These are phyloP conservation scores for Ceratocystis cubensis DNA, from an alignment of 2,329 filamentous ascomycete species.

Conservation along the genomic window DNA sequence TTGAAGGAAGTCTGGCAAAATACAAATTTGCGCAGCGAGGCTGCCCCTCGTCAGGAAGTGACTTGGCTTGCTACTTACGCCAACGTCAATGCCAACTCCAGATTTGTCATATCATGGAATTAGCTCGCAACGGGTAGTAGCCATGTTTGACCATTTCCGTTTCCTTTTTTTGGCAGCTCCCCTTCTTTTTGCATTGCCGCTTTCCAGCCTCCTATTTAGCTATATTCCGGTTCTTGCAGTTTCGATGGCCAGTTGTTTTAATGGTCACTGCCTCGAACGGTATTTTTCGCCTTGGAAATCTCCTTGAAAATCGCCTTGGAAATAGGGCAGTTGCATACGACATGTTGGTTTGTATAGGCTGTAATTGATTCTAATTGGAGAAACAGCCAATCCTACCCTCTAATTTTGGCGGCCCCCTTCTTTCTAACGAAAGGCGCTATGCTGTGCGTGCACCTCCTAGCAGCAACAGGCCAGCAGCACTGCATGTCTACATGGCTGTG, in stretches of 20 bases:
- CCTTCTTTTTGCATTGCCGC: background rate
- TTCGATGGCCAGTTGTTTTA: background rate
- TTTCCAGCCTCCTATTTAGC: background rate
- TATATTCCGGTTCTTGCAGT: background rate
- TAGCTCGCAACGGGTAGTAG: background rate
- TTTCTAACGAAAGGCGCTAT: background rate
- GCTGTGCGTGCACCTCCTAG: background rate
- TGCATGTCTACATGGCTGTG: background rate
- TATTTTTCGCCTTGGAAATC: background rate
- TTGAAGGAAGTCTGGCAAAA: background rate
- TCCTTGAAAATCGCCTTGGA: no score
- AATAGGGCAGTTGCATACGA: background rate
- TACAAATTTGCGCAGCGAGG: background rate
- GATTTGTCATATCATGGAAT: background rate
- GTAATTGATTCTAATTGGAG: slow-evolving; percentile 3
- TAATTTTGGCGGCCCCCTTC: background rate
- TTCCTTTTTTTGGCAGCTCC: background rate
- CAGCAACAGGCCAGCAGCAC: background rate
- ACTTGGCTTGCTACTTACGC: no score
- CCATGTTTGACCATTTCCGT: background rate
- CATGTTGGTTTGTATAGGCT: background rate
- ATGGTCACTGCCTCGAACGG: background rate
- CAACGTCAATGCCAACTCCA: slow-evolving; percentile 5
- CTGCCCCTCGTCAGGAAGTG: no score
- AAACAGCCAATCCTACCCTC: slow-evolving; percentile 2